Percentiles rank a stretch among this genome's conserved stretches.
Evolutionary conservation across 306 rosid genomes (phyloP).

Genomic region (Rosa chinensis): DNA sequence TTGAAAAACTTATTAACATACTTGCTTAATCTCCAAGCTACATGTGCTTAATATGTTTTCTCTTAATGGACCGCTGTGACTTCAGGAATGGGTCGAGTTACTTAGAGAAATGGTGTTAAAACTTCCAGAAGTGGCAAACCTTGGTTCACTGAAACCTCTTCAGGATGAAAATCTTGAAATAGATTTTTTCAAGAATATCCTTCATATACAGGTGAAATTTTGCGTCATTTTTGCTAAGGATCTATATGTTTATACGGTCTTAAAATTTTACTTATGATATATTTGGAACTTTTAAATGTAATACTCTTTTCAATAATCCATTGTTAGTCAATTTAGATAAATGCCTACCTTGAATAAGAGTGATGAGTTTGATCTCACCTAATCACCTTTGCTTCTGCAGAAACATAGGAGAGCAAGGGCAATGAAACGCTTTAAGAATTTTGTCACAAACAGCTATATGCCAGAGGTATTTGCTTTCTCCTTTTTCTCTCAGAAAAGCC

Average conservation of each 20-base stretch:
- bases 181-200: conserved; percentile 72
- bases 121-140: conserved; percentile 66
- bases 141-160: conserved; percentile 53
- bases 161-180: conserved; percentile 64
- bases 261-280: background rate
- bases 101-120: conserved; percentile 78
- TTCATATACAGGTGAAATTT: conserved; percentile 65
- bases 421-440: conserved; percentile 61
- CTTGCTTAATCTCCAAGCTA: background rate
- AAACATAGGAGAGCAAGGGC: conserved; percentile 84
- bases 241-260: background rate
- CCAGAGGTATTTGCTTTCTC: conserved; percentile 58
- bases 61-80: conserved; percentile 22
- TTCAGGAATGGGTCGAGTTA: conserved; percentile 87
- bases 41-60: background rate
- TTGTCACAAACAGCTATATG: conserved; percentile 41
- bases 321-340: background rate
- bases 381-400: conserved; percentile 45
- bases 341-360: background rate
- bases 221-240: background rate
- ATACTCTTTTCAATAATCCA: background rate
- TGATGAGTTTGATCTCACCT: conserved; percentile 1
- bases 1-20: background rate
- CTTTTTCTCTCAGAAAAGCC: background rate
- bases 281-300: background rate